A percentile compares a stretch with the other conserved stretches of the same genome.
Conservation (phyloP, 2,329 filamentous ascomycete species). For the Knoxdaviesia capensis region DNA sequence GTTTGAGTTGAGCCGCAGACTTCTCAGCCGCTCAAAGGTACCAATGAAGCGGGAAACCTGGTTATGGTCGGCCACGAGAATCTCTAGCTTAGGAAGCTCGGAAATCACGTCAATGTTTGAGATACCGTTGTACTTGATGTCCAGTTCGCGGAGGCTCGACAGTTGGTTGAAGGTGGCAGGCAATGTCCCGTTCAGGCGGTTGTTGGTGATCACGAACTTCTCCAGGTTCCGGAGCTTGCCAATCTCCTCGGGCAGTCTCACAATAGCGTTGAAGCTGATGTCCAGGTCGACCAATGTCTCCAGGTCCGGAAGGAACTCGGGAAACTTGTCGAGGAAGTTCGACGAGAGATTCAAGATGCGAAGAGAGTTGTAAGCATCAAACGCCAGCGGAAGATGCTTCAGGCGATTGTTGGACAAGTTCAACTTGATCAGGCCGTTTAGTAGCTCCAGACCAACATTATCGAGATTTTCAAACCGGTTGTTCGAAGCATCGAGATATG, state of each 20-base stretch:
- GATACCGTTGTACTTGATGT: constrained; percentile 84
- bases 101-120: constrained; percentile 76
- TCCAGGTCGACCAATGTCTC: constrained; percentile 78
- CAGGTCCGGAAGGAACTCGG: constrained; percentile 65
- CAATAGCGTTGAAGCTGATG: constrained; percentile 88
- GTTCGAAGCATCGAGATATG: constrained; percentile 85
- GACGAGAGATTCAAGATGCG: constrained; percentile 83
- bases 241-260: constrained; percentile 54
- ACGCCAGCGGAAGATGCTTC: constrained; percentile 58
- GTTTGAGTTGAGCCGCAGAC: constrained; percentile 81
- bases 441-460: constrained; percentile 57
- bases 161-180: constrained; percentile 55
- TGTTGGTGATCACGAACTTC: constrained; percentile 88
- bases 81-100: constrained; percentile 67
- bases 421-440: constrained; percentile 65
- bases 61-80: constrained; percentile 82
- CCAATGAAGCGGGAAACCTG: constrained; percentile 76
- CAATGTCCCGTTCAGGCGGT: constrained; percentile 59
- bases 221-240: constrained; percentile 64
- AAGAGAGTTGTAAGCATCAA: constrained; percentile 59
- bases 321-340: constrained; percentile 74
- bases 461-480: constrained; percentile 79
- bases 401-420: constrained; percentile 89
- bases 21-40: constrained; percentile 66
- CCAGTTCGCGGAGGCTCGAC: constrained; percentile 66